Evolutionary conservation across 225 moss, liverwort and hornwort genomes (phyloP), one percentile per base, ranked within the genome.

Genomic region (Takakia lepidozioides): DNA sequence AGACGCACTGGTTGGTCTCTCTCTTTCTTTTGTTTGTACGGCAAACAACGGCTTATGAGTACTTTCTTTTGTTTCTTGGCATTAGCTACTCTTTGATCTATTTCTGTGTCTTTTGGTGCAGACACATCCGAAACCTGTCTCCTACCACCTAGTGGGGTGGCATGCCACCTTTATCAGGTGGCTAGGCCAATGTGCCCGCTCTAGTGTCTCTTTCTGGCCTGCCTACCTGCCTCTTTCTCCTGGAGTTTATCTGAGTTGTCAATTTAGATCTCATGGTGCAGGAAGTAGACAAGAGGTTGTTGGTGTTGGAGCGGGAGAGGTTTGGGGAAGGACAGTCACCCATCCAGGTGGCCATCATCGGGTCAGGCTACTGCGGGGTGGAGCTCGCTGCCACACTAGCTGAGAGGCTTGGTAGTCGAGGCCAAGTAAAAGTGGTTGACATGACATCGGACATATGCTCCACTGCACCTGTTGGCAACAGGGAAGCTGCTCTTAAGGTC

Each of bases 301-400:
- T 69, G 50, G 78, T 45, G 22, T 76, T 91, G 3, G 95, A 98
- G 57, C 52, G 58, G 28, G 58, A 68, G 29, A 67, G 69, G n/a
- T 69, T 61, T 48, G 87, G 73, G 51, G 46, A 58, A 18, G 71
- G 65, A 43, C 22, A 60, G 29, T 26, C 64, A 16, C 83, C 78
- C 32, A 59, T 85, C 60, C 73, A 85, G 69, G 76, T 91, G 14
- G 73, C 85, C 10, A 74, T 98, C 50, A 91, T 98, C 11, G 98
- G 98, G 29, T 98, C 98, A 24, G 98, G 98, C 27, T 98, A 98
- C 60, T 73, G 71, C 27, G 98, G 98, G 14, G 61, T 91, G 47
- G 91, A 98, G 61, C 80, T 98, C 21, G 58, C 91, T 71, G 91
- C 91, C 22, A 98, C 98, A 41, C 62, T 98, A 49, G 78, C 98